Conservation (phyloP, 345 rosid genomes). For the Gossypium australe region DNA sequence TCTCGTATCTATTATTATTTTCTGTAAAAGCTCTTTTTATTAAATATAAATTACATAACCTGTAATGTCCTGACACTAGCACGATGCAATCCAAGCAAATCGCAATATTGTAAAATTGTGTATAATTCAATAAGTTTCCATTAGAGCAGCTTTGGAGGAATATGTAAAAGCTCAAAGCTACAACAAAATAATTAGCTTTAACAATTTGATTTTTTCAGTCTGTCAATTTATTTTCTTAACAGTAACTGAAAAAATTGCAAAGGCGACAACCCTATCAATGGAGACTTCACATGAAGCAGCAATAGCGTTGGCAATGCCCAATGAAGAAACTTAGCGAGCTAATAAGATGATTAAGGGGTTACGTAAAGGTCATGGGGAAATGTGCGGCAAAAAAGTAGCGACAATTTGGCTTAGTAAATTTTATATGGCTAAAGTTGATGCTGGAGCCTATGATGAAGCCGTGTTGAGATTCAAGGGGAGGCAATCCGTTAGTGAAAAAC, state of each 20-base stretch:
- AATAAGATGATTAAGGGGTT: conserved; percentile 64
- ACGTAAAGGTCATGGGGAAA: conserved; percentile 78
- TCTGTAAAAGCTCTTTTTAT: not conserved
- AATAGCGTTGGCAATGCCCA: not conserved
- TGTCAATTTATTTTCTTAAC: not conserved
- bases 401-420: conserved; percentile 86
- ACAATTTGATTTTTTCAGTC: not conserved
- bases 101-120: too few relatives aligned
- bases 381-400: conserved; percentile 89
- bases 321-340: conserved; percentile 40
- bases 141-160: too few relatives aligned
- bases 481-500: too few relatives aligned
- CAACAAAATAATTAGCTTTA: conserved; percentile 13
- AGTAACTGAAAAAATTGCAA: conserved; percentile 26
- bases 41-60: too few relatives aligned
- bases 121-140: too few relatives aligned
- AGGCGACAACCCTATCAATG: not conserved
- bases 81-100: too few relatives aligned
- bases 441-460: conserved; percentile 78
- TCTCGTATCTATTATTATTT: conserved; percentile 10
- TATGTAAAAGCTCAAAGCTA: not conserved
- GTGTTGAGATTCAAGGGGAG: conserved; percentile 73
- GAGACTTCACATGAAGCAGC: conserved; percentile 11
- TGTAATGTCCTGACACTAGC: too few relatives aligned
- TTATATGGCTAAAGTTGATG: conserved; percentile 73